Evolutionary conservation across 805 yeast genomes (phyloP), one percentile per base, ranked within the genome.

Genomic region (Starmerella floricola): DNA sequence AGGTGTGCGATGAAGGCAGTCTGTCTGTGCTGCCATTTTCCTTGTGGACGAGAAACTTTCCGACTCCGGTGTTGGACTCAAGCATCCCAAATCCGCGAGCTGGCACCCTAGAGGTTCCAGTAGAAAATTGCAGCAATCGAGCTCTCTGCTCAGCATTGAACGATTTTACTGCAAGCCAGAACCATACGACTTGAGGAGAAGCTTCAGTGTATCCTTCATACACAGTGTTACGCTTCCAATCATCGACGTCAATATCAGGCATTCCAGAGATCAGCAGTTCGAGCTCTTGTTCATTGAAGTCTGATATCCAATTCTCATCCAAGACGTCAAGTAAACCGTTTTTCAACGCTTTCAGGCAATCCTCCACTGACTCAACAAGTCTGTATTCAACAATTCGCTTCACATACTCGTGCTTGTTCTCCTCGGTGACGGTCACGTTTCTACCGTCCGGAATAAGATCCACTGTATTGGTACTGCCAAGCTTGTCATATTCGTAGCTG

Each of bases 61-160:
- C 76, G 6, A 78, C 70, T 2, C 95, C 96, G 55, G 76, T 76
- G 48, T 86, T 83, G 16, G 97, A 95, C 42, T 82, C 78, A 48
- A 91, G 68, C 53, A 80, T 94, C 53, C 81, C 79, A 59, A 91
- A 91, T 1, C 99, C 99, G 55, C 82, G 81, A 48, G 87, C 68
- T 19, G 99, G 98, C 8, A 91, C 97, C 61, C 87, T 86, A 48
- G 93, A 79, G 0, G 99, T 88, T 46, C 99, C 99, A 0, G 99
- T 91, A 1, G 93, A 88, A 67, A 91, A 91, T 59, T 91, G 99
- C 45, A 91, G 65, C 50, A 91, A 64, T 57, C 86, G 87, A 8
- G 98, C 99, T 37, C 94, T 71, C 58, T 91, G 96, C 59, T 91
- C 98, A 15, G 73, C 73, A 55, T 85, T 95, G 63, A 91, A 91